Percentiles rank a stretch among this genome's conserved stretches.
Conservation (phyloP, 805 yeast genomes). For the Lachancea cidri region DNA sequence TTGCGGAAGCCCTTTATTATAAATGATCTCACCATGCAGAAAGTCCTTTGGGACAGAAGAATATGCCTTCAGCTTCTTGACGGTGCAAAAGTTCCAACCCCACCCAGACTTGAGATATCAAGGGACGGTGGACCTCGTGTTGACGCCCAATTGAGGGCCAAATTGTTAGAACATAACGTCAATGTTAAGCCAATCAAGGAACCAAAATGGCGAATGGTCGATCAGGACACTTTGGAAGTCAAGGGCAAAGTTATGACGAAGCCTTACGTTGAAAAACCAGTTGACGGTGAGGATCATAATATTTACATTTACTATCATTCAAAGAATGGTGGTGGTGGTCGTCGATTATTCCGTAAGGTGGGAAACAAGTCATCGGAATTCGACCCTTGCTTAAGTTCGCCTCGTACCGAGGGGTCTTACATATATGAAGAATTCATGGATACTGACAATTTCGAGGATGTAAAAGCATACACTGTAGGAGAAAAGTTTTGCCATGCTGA, state of each 20-base stretch:
- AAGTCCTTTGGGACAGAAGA: slow-evolving; percentile 96
- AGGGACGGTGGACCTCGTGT: slow-evolving; percentile 96
- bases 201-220: slow-evolving; percentile 82
- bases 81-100: slow-evolving; percentile 83
- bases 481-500: slow-evolving; percentile 91
- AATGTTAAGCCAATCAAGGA: slow-evolving; percentile 43
- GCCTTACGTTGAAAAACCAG: slow-evolving; percentile 98
- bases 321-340: slow-evolving; percentile 95
- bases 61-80: slow-evolving; percentile 74
- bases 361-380: slow-evolving; percentile 96
- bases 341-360: slow-evolving; percentile 88
- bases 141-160: slow-evolving; percentile 57
- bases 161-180: slow-evolving; percentile 59
- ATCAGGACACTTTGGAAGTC: slow-evolving; percentile 75
- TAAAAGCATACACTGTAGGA: slow-evolving; percentile 97
- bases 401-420: slow-evolving; percentile 86
- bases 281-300: slow-evolving; percentile 98
- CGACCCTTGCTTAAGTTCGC: slow-evolving; percentile 68
- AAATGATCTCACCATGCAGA: slow-evolving; percentile 87
- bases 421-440: slow-evolving; percentile 95
- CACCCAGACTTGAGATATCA: slow-evolving; percentile 79
- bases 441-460: slow-evolving; percentile 97
- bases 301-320: slow-evolving; percentile 86
- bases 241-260: slow-evolving; percentile 68
- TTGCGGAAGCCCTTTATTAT: slow-evolving; percentile 84